Evolutionary conservation across 495 filamentous ascomycete genomes (phyloP).

Genomic region (Penicillium angulare): DNA sequence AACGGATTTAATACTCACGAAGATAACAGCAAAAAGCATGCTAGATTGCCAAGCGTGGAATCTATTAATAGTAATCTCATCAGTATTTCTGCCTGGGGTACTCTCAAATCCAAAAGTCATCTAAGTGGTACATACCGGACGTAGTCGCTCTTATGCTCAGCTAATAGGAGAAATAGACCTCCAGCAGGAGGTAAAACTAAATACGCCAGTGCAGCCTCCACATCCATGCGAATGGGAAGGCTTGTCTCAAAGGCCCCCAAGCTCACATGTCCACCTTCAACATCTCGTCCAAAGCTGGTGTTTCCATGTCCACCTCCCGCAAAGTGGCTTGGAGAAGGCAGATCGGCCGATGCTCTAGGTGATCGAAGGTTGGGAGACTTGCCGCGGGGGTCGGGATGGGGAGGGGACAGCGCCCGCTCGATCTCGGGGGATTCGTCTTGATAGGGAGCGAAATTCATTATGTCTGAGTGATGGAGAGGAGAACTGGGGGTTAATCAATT

Average conservation of each 20-base stretch:
- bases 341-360: constrained; percentile 36
- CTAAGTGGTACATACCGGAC: constrained; percentile 62
- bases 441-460: constrained; percentile 95
- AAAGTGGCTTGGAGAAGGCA: constrained; percentile 45
- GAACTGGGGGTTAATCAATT: neutral
- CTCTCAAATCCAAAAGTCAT: neutral
- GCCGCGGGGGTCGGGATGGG: constrained; percentile 44
- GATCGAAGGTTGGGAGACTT: constrained; percentile 50
- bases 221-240: constrained; percentile 75
- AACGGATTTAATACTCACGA: constrained; percentile 52
- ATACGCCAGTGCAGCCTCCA: constrained; percentile 91
- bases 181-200: constrained; percentile 83
- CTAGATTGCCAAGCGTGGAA: constrained; percentile 97
- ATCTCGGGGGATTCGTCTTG: constrained; percentile 83
- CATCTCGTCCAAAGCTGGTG: constrained; percentile 34
- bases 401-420: constrained; percentile 69
- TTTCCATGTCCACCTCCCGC: constrained; percentile 32
- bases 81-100: neutral
- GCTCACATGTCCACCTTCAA: constrained; percentile 61
- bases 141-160: constrained; percentile 95
- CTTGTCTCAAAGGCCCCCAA: constrained; percentile 75
- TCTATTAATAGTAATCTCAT: constrained; percentile 38
- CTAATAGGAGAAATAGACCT: constrained; percentile 75
- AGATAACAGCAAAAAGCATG: constrained; percentile 80
- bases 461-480: constrained; percentile 7